These are phyloP conservation scores for Penicillium sp. DNA, from an alignment of 2,329 filamentous ascomycete species.

Conservation along the genomic window DNA sequence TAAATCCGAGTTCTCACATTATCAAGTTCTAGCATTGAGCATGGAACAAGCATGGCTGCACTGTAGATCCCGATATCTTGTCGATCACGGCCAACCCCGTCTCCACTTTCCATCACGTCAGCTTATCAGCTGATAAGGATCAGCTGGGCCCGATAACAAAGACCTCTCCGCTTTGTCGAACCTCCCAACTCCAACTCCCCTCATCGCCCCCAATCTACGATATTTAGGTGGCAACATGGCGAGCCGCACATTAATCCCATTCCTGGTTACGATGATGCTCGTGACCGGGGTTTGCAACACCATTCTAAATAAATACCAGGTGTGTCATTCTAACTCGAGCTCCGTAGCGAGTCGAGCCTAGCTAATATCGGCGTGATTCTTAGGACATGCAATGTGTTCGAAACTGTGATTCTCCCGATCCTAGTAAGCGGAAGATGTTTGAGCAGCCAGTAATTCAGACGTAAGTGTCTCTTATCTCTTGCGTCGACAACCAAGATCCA, in stretches of 20 bases:
- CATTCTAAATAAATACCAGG: slow-evolving; percentile 93
- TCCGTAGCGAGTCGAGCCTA: background rate
- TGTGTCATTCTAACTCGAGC: slow-evolving; percentile 39
- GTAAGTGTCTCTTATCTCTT: slow-evolving; percentile 32
- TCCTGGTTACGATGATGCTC: slow-evolving; percentile 95
- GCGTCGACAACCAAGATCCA: background rate
- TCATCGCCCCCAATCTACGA: slow-evolving; percentile 5
- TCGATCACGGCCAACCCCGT: background rate
- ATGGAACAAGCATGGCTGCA: background rate
- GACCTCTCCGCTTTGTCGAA: slow-evolving; percentile 5
- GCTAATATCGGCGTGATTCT: slow-evolving; percentile 6
- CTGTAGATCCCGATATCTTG: background rate
- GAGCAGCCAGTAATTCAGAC: slow-evolving; percentile 97
- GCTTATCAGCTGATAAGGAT: slow-evolving; percentile 7
- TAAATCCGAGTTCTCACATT: background rate
- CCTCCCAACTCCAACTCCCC: slow-evolving; percentile 6
- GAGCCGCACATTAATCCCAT: slow-evolving; percentile 69
- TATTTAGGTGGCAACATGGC: slow-evolving; percentile 57
- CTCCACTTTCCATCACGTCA: slow-evolving; percentile 7
- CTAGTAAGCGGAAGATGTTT: slow-evolving; percentile 69
- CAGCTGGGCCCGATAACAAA: background rate
- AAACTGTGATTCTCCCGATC: slow-evolving; percentile 74
- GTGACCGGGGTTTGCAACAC: slow-evolving; percentile 96
- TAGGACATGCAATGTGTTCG: slow-evolving; percentile 94
- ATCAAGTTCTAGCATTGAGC: too few relatives aligned